Evolutionary conservation across 805 yeast species (phyloP).

Genomic region (Jamesozyma piceae): DNA sequence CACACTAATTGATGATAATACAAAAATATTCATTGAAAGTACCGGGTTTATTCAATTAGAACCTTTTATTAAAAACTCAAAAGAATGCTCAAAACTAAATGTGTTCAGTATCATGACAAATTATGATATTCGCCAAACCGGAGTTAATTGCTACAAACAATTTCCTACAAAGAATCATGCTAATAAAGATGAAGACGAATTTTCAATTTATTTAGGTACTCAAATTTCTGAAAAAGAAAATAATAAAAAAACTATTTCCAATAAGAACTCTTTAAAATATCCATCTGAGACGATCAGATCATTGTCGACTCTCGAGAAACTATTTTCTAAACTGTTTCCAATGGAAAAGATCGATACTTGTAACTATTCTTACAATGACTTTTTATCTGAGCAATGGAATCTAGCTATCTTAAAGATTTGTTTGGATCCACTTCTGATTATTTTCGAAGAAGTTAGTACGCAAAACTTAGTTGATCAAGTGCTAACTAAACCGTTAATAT

Average conservation of each 20-base stretch:
- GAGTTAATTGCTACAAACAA: slow-evolving; percentile 25
- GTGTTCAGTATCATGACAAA: slow-evolving; percentile 52
- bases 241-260: slow-evolving; percentile 1
- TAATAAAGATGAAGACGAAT: slow-evolving; percentile 24
- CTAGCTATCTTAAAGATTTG: slow-evolving; percentile 67
- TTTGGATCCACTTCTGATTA: slow-evolving; percentile 63
- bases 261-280: slow-evolving; percentile 4
- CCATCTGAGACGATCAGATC: slow-evolving; percentile 9
- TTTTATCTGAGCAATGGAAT: slow-evolving; percentile 70
- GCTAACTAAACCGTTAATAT: slow-evolving; percentile 69
- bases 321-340: slow-evolving; percentile 17
- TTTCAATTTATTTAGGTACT: slow-evolving; percentile 13
- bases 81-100: slow-evolving; percentile 27
- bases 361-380: slow-evolving; percentile 33
- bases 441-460: slow-evolving; percentile 61
- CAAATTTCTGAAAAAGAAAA: neutral
- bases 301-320: slow-evolving; percentile 11
- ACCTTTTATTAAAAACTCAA: slow-evolving; percentile 42
- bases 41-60: slow-evolving; percentile 62
- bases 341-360: slow-evolving; percentile 32
- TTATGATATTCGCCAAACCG: slow-evolving; percentile 38
- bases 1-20: slow-evolving; percentile 30
- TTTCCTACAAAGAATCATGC: slow-evolving; percentile 8
- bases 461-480: slow-evolving; percentile 48
- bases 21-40: slow-evolving; percentile 52